Evolutionary conservation across 2,329 filamentous ascomycete genomes (phyloP).

Genomic region (Alternaria atra): DNA sequence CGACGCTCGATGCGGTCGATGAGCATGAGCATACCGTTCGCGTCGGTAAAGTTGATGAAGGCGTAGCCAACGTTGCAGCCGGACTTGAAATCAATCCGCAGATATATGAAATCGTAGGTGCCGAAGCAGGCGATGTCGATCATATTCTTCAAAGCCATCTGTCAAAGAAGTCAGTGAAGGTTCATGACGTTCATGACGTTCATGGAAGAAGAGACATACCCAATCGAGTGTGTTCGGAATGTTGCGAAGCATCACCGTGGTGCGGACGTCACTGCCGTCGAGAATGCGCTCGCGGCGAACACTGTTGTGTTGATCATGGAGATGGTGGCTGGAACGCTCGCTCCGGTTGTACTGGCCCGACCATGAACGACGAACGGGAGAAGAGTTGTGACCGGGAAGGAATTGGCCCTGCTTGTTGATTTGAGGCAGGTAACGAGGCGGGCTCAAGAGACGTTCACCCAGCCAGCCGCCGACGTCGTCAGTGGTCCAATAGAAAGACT

Average conservation of each 20-base stretch:
- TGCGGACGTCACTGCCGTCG: slow-evolving; percentile 59
- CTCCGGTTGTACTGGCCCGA: not conserved
- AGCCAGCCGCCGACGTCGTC: slow-evolving; percentile 27
- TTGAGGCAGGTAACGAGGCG: slow-evolving; percentile 30
- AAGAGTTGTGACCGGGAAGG: slow-evolving; percentile 25
- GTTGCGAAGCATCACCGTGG: slow-evolving; percentile 87
- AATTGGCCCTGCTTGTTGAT: slow-evolving; percentile 35
- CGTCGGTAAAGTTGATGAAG: slow-evolving; percentile 92
- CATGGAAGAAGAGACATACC: slow-evolving; percentile 42
- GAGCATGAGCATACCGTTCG: slow-evolving; percentile 52
- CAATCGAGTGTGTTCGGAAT: slow-evolving; percentile 89
- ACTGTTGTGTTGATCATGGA: slow-evolving; percentile 48
- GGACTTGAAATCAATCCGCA: slow-evolving; percentile 74
- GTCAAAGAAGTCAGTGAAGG: slow-evolving; percentile 22
- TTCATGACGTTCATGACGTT: not conserved
- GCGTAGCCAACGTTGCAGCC: slow-evolving; percentile 85
- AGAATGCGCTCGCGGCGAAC: slow-evolving; percentile 51
- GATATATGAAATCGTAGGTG: slow-evolving; percentile 93
- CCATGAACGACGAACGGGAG: not conserved
- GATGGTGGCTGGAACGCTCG: slow-evolving; percentile 21
- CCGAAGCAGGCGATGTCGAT: slow-evolving; percentile 81
- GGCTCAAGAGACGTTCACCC: slow-evolving; percentile 28
- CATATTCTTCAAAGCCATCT: slow-evolving; percentile 71
- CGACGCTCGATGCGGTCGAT: slow-evolving; percentile 43
- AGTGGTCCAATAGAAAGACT: slow-evolving; percentile 32